Base-by-base conservation (phyloP, 306 rosid genomes). In the Coriaria nepalensis region DNA sequence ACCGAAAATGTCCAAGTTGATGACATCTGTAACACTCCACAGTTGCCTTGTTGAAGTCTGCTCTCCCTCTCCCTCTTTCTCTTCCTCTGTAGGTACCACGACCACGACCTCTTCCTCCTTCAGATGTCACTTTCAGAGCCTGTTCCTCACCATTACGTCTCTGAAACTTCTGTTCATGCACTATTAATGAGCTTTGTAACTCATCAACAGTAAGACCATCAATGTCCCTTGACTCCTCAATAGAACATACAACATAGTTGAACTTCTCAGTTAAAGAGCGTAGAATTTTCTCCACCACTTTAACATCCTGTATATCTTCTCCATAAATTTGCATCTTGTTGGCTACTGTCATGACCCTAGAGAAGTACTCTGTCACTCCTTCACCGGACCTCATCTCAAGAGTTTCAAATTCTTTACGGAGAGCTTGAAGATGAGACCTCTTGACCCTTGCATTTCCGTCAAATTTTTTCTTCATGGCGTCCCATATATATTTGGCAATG, bases 1-100 rank as follows among this genome's bases (percentile, higher is more conserved):
- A 43, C 14, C 6, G 4, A 55, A 55, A 55, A 42, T 42, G 50
- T 9, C 50, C 60, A 55, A 55, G 50, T 55, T 55, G 50, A 53
- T 55, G 60, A 35, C 60, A 55, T 43, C 42, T 12, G 13, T 42
- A 55, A 43, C 60, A 55, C 50, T 43, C 50, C 13, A 55, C 60
- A 33, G 7, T 55, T 55, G 42, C 42, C 42, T 55, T 55, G 40
- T 40, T 42, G 35, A 43, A 55, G 9, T 33, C 4, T 13, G 33
- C 13, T 13, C n/a, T 9, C 5, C 60, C 60, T 34, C 40, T 55
- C 33, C 50, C 50, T 42, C 14, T 42, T 34, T 50, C 60, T 55
- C 60, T 42, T 32, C 60, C 50, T 55, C 33, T 42, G 14, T 33
- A 13, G 40, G 42, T 34, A 42, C 41, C 60, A 33, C n/a, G 35